phyloP scores from a whole-genome alignment of 139 green algal species.

The Micractinium conductrix region DNA sequence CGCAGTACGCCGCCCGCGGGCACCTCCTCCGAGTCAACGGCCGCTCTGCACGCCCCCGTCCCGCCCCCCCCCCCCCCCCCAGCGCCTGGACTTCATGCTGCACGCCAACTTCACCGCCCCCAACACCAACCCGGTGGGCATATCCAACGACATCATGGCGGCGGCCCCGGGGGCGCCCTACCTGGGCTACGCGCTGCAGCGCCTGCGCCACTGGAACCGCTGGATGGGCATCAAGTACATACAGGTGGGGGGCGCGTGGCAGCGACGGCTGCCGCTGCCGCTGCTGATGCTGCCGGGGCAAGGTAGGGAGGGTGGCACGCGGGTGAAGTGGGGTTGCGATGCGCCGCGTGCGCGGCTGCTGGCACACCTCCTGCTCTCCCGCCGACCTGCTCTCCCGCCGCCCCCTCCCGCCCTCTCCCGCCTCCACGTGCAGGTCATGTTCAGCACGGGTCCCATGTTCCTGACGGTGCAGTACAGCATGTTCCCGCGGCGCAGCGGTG shows the following conservation, averaged over 20 bases:
- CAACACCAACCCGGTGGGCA: constrained; percentile 57
- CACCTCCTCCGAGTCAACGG: too few relatives aligned
- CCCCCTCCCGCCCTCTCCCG: background rate
- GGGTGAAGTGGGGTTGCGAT: too few relatives aligned
- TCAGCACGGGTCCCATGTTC: constrained; percentile 68
- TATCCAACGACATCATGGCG: constrained; percentile 66
- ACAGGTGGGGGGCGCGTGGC: constrained; percentile 8
- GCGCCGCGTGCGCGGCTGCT: background rate
- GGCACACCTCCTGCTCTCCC: background rate
- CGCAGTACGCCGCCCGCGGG: too few relatives aligned
- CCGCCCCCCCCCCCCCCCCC: too few relatives aligned
- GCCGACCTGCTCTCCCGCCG: background rate
- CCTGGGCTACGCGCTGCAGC: constrained; percentile 18
- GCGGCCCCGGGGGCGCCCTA: constrained; percentile 36
- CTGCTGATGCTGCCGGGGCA: background rate
- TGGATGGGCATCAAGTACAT: constrained; percentile 63
- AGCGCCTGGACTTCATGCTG: constrained; percentile 52
- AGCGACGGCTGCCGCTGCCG: background rate
- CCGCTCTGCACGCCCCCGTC: too few relatives aligned
- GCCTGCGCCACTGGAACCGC: constrained; percentile 51
- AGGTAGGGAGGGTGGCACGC: too few relatives aligned
- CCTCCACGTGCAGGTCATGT: constrained; percentile 76
- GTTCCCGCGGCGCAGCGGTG: background rate
- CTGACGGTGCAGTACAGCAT: constrained; percentile 48
- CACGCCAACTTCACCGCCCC: constrained; percentile 52